These are phyloP conservation scores for Linnemannia elongata DNA, from an alignment of 192 early-diverging fungal genomes.

Conservation along the genomic window DNA sequence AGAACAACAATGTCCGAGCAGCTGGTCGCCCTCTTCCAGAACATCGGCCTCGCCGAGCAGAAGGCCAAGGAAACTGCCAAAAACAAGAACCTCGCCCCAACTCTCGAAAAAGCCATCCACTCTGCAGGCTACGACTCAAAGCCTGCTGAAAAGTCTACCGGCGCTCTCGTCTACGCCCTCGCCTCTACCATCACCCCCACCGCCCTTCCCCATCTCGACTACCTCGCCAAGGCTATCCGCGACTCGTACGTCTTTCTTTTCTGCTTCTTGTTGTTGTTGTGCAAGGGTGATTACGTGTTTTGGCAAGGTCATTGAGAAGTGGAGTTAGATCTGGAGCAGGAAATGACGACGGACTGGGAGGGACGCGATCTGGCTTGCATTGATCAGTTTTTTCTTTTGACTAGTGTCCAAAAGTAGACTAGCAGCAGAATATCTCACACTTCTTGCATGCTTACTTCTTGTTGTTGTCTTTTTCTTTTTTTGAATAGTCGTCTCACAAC, in stretches of 20 bases:
- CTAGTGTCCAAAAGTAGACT: background rate
- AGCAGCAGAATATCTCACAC: background rate
- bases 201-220: slow-evolving; percentile 79
- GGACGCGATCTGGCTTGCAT: background rate
- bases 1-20: slow-evolving; percentile 51
- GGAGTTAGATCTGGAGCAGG: background rate
- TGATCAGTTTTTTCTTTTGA: background rate
- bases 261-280: background rate
- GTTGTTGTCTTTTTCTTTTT: background rate
- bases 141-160: slow-evolving; percentile 68
- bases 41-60: slow-evolving; percentile 89
- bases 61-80: slow-evolving; percentile 95
- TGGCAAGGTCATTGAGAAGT: background rate
- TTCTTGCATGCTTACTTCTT: background rate
- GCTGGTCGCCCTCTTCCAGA: slow-evolving; percentile 80
- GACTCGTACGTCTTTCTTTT: slow-evolving; percentile 42
- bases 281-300: background rate
- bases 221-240: slow-evolving; percentile 85
- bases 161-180: slow-evolving; percentile 88
- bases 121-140: slow-evolving; percentile 69
- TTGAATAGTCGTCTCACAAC: slow-evolving; percentile 63
- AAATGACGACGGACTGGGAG: background rate
- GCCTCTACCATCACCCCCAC: slow-evolving; percentile 89
- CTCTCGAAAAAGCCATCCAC: slow-evolving; percentile 77
- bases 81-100: slow-evolving; percentile 95